Percentiles rank a stretch among this genome's conserved stretches.
These are phyloP conservation scores for Orbilia javanica DNA, from an alignment of 2,329 filamentous ascomycete species.

Conservation along the genomic window DNA sequence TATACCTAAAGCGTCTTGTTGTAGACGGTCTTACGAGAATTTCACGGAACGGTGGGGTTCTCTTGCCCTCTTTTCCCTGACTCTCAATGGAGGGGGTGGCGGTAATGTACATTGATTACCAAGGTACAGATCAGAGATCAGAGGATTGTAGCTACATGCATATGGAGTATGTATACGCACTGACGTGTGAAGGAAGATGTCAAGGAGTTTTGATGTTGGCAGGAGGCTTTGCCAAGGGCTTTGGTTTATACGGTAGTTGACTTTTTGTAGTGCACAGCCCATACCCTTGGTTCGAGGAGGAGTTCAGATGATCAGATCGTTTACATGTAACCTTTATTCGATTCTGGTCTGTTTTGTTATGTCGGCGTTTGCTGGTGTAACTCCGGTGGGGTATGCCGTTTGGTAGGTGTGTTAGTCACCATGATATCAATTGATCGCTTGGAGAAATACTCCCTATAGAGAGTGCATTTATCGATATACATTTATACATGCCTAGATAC, in stretches of 20 bases:
- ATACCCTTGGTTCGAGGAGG: constrained; percentile 10
- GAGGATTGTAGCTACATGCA: background rate
- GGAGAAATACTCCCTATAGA: background rate
- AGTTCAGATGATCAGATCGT: constrained; percentile 16
- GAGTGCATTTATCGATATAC: no score
- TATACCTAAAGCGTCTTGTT: constrained; percentile 51
- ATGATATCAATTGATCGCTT: no score
- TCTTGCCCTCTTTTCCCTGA: no score
- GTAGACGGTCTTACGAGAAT: constrained; percentile 52
- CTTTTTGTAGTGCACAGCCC: constrained; percentile 2
- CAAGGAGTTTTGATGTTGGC: background rate
- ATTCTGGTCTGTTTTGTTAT: no score
- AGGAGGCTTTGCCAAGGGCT: background rate
- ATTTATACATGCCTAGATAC: no score
- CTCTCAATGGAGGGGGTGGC: background rate
- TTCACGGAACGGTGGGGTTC: constrained; percentile 31
- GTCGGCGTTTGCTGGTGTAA: constrained; percentile 17
- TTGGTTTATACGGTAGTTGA: constrained; percentile 12
- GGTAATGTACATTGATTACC: no score
- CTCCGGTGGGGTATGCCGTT: constrained; percentile 6
- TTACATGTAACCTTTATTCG: constrained; percentile 3
- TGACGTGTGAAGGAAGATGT: background rate
- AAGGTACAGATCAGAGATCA: no score
- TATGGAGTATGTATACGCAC: background rate
- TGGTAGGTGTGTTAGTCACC: background rate